Conservation (phyloP, 192 early-diverging fungal genomes). For the Coemansia sp. region DNA sequence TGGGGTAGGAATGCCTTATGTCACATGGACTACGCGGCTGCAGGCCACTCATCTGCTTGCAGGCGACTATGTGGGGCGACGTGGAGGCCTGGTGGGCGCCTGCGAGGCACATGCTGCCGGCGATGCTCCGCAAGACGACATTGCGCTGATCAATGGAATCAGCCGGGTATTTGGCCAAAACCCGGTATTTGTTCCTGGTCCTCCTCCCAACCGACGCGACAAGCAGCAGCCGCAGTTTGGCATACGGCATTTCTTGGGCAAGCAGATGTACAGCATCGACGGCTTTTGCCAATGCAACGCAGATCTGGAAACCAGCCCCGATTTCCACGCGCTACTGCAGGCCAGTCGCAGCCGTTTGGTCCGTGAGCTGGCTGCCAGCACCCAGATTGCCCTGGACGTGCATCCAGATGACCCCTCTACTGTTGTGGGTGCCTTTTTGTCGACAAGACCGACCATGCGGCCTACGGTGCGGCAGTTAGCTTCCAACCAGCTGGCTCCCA, state of each 20-base stretch:
- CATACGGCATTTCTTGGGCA: constrained; percentile 70
- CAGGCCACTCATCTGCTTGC: constrained; percentile 26
- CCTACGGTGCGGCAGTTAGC: constrained; percentile 45
- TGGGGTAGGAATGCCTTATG: constrained; percentile 16
- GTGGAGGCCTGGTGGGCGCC: constrained; percentile 26
- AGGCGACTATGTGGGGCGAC: constrained; percentile 31
- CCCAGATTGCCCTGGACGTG: constrained; percentile 69
- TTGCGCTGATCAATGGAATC: constrained; percentile 57
- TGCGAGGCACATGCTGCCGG: constrained; percentile 42
- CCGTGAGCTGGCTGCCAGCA: constrained; percentile 67
- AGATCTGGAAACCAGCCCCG: constrained; percentile 61
- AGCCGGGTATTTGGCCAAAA: constrained; percentile 23
- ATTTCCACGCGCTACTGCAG: constrained; percentile 80
- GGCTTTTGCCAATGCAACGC: constrained; percentile 77
- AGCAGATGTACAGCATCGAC: constrained; percentile 75
- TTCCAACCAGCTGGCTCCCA: neutral
- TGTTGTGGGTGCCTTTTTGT: constrained; percentile 73
- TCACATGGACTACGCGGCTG: constrained; percentile 23
- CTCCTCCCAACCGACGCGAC: constrained; percentile 29
- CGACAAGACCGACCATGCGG: constrained; percentile 67
- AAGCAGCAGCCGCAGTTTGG: constrained; percentile 58
- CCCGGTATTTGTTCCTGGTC: constrained; percentile 27
- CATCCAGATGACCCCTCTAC: constrained; percentile 71
- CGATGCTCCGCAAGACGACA: constrained; percentile 55
- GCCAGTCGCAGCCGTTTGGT: constrained; percentile 73